Evolutionary conservation across 2,329 filamentous ascomycete genomes (phyloP), one percentile per base, ranked within the genome.

Genomic region (Aspergillus fructus): DNA sequence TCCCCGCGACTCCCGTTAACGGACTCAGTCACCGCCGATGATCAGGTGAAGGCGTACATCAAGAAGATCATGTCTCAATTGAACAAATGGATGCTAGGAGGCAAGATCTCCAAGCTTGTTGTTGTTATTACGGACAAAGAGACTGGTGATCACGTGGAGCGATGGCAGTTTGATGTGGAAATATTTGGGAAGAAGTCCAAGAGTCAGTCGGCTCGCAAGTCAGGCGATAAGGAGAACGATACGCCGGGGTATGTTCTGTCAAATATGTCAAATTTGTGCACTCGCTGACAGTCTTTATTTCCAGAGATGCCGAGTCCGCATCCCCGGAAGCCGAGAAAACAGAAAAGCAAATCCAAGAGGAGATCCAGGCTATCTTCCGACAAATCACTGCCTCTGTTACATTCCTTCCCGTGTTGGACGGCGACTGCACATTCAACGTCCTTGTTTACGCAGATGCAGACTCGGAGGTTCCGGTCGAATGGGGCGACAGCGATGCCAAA

Each of bases 11-110:
- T 56, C 49, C 24, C 56, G 42, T 59, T 67, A 46, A 66, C 60
- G 48, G 48, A 68, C 64, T 58, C 71, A 87, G 93, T 97, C 51
- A 96, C 93, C 33, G 86, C 92, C 62, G 94, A 99, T 74, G 94
- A 97, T 79, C 93, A 99, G 78, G 94, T 99, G 72, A 96, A 96
- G 77, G 91, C 93, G 33, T 99, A 99, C 78, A 96, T 99, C 81
- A 97, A 96, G 77, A 96, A 96, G 78, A 97, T 99, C 79, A 99
- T 97, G 93, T 88, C 88, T 27, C 94, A 99, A 77, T 85, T 99
- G 58, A 93, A 96, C 79, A 91, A 91, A 73, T 99, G 94, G 94
- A 97, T 97, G 92, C 83, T 92, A 53, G 90, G 89, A 67, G 91
- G 93, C 73, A 97, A 99, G 78, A 97, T 99, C 72, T 96, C 91